Percentiles rank a stretch among this genome's conserved stretches.
Conservation (phyloP, 768 basidiomycete species). For the Lyophyllum shimeji region DNA sequence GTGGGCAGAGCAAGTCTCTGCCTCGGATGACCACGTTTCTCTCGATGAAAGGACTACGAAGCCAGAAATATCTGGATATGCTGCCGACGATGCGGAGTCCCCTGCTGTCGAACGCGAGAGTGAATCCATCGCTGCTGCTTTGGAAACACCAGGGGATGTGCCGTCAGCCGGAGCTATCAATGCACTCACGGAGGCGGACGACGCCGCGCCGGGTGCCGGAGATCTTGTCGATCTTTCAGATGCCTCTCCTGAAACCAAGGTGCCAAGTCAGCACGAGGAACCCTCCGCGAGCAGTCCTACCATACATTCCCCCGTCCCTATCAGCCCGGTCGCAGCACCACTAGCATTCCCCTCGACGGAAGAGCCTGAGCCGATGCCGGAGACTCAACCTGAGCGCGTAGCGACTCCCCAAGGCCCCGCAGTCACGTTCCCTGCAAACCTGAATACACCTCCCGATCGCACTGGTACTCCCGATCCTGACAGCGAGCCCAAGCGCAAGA, state of each 20-base stretch:
- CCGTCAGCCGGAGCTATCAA: conserved; percentile 10
- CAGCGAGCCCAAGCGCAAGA: conserved; percentile 74
- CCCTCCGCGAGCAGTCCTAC: conserved; percentile 12
- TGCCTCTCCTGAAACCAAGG: conserved; percentile 11
- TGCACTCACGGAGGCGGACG: conserved; percentile 6
- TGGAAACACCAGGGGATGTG: conserved; percentile 7
- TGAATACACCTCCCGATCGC: conserved; percentile 62
- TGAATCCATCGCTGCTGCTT: neutral
- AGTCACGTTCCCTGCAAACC: conserved; percentile 67
- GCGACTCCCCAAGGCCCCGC: conserved; percentile 30
- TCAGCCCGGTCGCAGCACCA: conserved; percentile 16
- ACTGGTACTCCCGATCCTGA: conserved; percentile 74
- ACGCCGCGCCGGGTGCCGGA: conserved; percentile 4
- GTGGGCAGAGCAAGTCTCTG: conserved; percentile 85
- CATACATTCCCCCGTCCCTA: conserved; percentile 12
- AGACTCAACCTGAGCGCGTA: conserved; percentile 19
- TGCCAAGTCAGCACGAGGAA: conserved; percentile 19
- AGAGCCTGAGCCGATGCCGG: conserved; percentile 18
- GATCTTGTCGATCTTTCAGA: conserved; percentile 5
- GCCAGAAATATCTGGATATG: conserved; percentile 46
- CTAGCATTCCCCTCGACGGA: conserved; percentile 36
- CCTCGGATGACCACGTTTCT: conserved; percentile 51
- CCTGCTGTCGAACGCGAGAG: conserved; percentile 3
- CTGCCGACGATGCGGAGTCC: conserved; percentile 32
- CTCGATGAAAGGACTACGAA: conserved; percentile 27